Percentiles rank a stretch among this genome's conserved stretches.
Evolutionary conservation across 208 protist genomes (phyloP).

Genomic region (Trypanosoma caninum): DNA sequence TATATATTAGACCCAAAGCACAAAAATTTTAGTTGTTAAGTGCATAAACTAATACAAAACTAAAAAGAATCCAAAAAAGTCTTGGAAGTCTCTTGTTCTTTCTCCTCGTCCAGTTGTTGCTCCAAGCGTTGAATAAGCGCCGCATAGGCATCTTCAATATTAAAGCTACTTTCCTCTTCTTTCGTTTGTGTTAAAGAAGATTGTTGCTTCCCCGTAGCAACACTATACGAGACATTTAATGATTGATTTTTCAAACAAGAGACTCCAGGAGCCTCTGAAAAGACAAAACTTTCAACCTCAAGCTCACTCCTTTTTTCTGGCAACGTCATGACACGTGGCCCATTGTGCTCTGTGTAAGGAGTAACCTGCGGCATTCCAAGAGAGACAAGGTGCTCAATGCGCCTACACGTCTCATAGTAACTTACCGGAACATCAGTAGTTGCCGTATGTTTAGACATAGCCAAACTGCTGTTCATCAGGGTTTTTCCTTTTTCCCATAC

Average conservation of each 20-base stretch:
- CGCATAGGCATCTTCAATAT: slow-evolving; percentile 26
- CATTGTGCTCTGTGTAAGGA: slow-evolving; percentile 7
- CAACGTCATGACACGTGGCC: neutral
- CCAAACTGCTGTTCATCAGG: neutral
- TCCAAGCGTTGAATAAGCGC: slow-evolving; percentile 25
- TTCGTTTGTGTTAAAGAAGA: too few relatives aligned
- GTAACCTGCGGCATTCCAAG: slow-evolving; percentile 26
- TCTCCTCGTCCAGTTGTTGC: slow-evolving; percentile 11
- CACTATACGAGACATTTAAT: neutral
- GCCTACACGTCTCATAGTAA: slow-evolving; percentile 47
- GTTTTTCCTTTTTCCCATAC: too few relatives aligned
- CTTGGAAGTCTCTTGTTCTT: neutral
- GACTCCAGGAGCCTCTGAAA: neutral
- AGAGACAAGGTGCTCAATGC: slow-evolving; percentile 21
- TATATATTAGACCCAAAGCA: too few relatives aligned
- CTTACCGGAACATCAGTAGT: slow-evolving; percentile 20
- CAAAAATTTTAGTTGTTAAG: neutral
- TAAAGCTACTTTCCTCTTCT: slow-evolving; percentile 5
- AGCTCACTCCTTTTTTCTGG: neutral
- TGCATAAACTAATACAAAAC: neutral
- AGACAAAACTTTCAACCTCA: too few relatives aligned
- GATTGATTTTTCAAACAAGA: too few relatives aligned
- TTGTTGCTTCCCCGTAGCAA: neutral
- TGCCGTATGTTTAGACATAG: neutral
- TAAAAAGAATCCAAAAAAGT: neutral